These are phyloP conservation scores for Termitomyces heimii DNA, from an alignment of 768 basidiomycete species.

Conservation along the genomic window DNA sequence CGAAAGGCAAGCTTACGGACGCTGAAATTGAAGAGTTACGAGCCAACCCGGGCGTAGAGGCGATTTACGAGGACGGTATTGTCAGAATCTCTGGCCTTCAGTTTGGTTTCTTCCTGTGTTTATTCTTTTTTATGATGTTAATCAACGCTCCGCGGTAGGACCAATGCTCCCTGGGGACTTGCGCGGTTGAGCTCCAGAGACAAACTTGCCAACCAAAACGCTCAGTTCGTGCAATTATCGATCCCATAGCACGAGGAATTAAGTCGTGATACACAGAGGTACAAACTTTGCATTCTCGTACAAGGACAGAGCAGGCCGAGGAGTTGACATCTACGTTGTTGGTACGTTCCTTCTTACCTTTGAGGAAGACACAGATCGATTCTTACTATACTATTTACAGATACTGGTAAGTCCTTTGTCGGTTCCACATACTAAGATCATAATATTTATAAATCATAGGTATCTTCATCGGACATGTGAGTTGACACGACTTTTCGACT, in stretches of 20 bases:
- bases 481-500: too few relatives aligned
- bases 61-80: neutral
- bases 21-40: neutral
- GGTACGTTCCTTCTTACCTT: neutral
- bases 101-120: neutral
- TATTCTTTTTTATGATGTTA: neutral
- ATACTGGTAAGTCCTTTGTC: neutral
- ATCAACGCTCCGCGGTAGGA: neutral
- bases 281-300: neutral
- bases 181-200: neutral
- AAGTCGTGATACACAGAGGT: neutral
- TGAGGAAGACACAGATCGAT: too few relatives aligned
- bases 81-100: neutral
- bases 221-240: neutral
- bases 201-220: neutral
- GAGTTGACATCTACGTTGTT: neutral
- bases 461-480: neutral
- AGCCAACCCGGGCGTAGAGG: neutral
- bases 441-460: neutral
- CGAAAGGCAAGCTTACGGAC: neutral
- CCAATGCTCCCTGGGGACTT: neutral
- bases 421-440: too few relatives aligned
- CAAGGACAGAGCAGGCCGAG: neutral
- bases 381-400: neutral
- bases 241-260: too few relatives aligned